Conservation (phyloP, 306 rosid species). For the Cicer chorassanicum region DNA sequence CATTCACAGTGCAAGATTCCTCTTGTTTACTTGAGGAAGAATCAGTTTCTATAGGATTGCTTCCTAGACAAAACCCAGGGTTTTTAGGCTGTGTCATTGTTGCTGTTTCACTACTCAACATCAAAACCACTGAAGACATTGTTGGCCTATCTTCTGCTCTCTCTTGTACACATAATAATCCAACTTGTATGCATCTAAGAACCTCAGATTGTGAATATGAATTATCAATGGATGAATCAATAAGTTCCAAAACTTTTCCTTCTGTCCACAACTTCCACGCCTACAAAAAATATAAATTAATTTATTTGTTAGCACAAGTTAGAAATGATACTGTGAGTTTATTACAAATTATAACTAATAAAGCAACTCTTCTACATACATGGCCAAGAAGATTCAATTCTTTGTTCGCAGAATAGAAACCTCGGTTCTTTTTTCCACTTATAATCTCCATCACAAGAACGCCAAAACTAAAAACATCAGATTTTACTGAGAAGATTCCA, state of each 20-base stretch:
- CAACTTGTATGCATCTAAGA: constrained; percentile 56
- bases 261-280: constrained; percentile 72
- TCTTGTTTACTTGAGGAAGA: constrained; percentile 54
- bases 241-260: constrained; percentile 60
- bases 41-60: constrained; percentile 49
- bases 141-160: constrained; percentile 60
- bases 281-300: constrained; percentile 46
- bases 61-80: constrained; percentile 57
- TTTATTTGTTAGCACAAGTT: constrained; percentile 18
- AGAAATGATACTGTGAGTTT: constrained; percentile 6
- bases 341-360: background rate
- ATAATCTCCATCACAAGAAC: constrained; percentile 74
- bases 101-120: constrained; percentile 58
- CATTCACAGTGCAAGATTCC: constrained; percentile 53
- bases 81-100: constrained; percentile 50
- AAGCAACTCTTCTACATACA: constrained; percentile 48
- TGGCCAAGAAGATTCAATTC: constrained; percentile 74
- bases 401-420: constrained; percentile 58
- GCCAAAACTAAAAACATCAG: constrained; percentile 82
- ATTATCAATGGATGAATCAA: constrained; percentile 56
- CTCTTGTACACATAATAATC: constrained; percentile 59
- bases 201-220: constrained; percentile 58
- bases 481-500: constrained; percentile 70
- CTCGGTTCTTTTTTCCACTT: constrained; percentile 74
- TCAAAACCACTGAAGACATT: constrained; percentile 58